Conservation (phyloP, 768 basidiomycete genomes). For the Cystofilobasidium ferigula region DNA sequence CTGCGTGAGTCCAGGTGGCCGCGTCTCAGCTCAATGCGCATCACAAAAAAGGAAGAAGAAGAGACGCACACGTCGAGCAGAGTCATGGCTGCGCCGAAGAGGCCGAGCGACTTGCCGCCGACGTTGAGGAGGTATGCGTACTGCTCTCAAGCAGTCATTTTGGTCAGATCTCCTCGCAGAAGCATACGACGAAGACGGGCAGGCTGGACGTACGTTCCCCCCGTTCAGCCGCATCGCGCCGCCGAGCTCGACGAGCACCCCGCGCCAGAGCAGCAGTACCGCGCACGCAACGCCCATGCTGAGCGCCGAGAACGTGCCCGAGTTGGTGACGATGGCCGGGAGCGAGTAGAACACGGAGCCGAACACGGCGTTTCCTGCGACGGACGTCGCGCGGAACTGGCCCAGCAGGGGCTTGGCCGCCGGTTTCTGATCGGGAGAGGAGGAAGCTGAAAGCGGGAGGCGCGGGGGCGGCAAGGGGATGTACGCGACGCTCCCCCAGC, state of each 20-base stretch:
- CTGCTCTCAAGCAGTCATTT: not conserved
- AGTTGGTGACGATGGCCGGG: conserved; percentile 52
- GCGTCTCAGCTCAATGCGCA: no score
- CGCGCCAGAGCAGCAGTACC: conserved; percentile 59
- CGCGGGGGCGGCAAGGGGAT: conserved; percentile 15
- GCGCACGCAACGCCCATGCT: conserved; percentile 55
- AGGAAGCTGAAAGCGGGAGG: not conserved
- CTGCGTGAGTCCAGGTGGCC: not conserved
- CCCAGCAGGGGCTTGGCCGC: conserved; percentile 44
- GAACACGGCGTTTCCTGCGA: conserved; percentile 53
- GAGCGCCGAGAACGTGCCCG: conserved; percentile 47
- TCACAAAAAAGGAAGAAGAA: no score
- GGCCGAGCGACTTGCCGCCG: conserved; percentile 52
- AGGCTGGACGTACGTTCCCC: conserved; percentile 41
- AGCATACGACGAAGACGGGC: not conserved
- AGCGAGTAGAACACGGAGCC: conserved; percentile 53
- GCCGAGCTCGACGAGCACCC: conserved; percentile 61
- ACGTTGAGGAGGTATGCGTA: conserved; percentile 41
- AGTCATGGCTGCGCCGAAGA: conserved; percentile 55
- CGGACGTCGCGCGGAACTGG: conserved; percentile 42
- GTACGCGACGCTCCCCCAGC: conserved; percentile 50
- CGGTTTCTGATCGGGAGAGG: conserved; percentile 38
- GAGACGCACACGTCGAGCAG: conserved; percentile 50
- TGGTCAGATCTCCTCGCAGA: not conserved
- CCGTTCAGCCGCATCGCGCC: conserved; percentile 59